These are phyloP conservation scores for Comarum palustre DNA, from an alignment of 306 rosid genomes.

Conservation along the genomic window DNA sequence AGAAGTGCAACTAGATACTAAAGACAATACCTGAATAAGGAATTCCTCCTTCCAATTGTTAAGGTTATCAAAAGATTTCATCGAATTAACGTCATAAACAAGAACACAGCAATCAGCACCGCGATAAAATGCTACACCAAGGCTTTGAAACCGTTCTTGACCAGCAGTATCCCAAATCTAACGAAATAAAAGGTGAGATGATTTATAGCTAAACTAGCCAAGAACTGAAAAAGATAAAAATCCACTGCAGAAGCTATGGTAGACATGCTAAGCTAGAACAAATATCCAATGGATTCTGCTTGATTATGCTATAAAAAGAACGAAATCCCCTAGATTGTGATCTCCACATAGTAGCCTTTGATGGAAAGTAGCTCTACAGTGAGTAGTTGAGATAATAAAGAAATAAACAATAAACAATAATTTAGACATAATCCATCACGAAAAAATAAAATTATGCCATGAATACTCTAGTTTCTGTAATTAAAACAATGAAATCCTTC, in stretches of 20 bases:
- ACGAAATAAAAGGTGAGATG: constrained; percentile 8
- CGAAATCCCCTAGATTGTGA: not conserved
- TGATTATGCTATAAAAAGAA: not conserved
- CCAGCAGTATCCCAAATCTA: constrained; percentile 99
- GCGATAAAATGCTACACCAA: constrained; percentile 97
- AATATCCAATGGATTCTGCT: not conserved
- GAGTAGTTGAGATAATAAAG: not conserved
- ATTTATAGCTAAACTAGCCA: not conserved
- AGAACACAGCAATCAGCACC: constrained; percentile 99
- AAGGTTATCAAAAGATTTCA: constrained; percentile 96
- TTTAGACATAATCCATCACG: not conserved
- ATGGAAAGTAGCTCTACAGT: not conserved
- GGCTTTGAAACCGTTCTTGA: constrained; percentile 97
- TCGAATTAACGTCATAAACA: constrained; percentile 92
- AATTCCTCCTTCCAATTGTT: constrained; percentile 99
- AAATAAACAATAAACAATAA: not conserved
- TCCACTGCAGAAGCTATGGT: not conserved
- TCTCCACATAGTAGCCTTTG: not conserved
- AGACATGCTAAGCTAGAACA: constrained; percentile 11
- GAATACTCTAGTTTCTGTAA: not conserved
- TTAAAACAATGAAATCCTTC: not conserved
- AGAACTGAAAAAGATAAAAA: constrained; percentile 8
- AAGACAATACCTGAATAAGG: constrained; percentile 69
- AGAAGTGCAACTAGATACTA: not conserved
- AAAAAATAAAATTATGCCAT: not conserved